Conservation (phyloP, 2,329 filamentous ascomycete genomes). For the Blastomyces gilchristii region DNA sequence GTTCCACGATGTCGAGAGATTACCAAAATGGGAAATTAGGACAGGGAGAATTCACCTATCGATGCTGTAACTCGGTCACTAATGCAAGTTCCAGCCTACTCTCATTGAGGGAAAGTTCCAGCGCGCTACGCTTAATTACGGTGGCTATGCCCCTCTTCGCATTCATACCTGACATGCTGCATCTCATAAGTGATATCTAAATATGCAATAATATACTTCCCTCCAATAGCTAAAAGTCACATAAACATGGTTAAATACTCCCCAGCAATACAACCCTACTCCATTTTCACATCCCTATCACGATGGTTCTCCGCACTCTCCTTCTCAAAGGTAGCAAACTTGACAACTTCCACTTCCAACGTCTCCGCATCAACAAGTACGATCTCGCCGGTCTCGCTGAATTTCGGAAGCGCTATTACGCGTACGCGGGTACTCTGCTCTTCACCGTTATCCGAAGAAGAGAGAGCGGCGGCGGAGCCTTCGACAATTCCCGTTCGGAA, state of each 20-base stretch:
- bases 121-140: neutral
- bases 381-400: slow-evolving; percentile 65
- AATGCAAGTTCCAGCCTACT: neutral
- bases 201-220: neutral
- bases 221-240: neutral
- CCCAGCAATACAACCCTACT: neutral
- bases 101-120: neutral
- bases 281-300: neutral
- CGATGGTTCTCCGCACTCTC: neutral
- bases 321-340: slow-evolving; percentile 32
- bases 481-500: slow-evolving; percentile 64
- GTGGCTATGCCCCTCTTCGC: neutral
- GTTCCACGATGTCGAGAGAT: neutral
- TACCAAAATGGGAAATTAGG: slow-evolving; percentile 1
- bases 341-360: slow-evolving; percentile 63
- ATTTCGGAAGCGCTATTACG: slow-evolving; percentile 74
- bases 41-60: neutral
- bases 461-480: slow-evolving; percentile 10
- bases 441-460: slow-evolving; percentile 25
- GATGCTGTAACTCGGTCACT: neutral
- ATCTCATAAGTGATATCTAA: neutral
- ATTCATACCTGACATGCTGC: neutral
- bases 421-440: slow-evolving; percentile 47
- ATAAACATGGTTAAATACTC: neutral
- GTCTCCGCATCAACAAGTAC: slow-evolving; percentile 80